Evolutionary conservation across 306 rosid species (phyloP), one percentile per base, ranked within the genome.

Genomic region (Rosa multiflora): DNA sequence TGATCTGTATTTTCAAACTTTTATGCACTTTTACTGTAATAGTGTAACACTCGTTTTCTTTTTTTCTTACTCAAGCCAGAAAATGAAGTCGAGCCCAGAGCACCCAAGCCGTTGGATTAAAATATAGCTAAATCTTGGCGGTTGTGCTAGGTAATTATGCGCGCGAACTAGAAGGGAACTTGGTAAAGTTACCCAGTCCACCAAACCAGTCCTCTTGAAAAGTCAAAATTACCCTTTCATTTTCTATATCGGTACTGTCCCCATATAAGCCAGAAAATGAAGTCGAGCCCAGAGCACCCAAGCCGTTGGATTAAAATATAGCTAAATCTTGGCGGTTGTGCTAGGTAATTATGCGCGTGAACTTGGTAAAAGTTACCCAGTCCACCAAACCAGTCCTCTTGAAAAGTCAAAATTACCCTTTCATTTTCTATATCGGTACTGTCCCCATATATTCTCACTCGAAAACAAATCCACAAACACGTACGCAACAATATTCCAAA

Each of bases 371-470:
- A 42, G 35, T 40, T 10, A 43, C 72, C 11, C 51, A 46, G 51
- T 67, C 72, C 48, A 63, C 35, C 32, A 29, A 62, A 37, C 48
- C 2, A 18, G 4, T 35, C 10, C 29, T 29, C 17, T 3, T 23
- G 17, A 43, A 68, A 75, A 58, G 83, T 67, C 71, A 6, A 35
- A 55, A 67, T 10, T 75, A 68, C 55, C 79, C 79, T 67, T 53
- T 3, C 13, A 17, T 35, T 40, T 68, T n/a, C 5, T 51, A 20
- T 47, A 0, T 8, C 11, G n/a, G 1, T 12, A 44, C 14, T 5
- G 44, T 32, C 20, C 4, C n/a, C 2, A 5, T 62, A 23, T 56
- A 29, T 29, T 29, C 32, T 12, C 12, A 3, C n/a, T n/a, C 12
- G 8, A 56, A 56, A 26, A 56, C 62, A 56, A 56, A 56, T 6